A percentile compares a stretch with the other conserved stretches of the same genome.
Evolutionary conservation across 768 basidiomycete species (phyloP).

Genomic region (Suillus clintonianus): DNA sequence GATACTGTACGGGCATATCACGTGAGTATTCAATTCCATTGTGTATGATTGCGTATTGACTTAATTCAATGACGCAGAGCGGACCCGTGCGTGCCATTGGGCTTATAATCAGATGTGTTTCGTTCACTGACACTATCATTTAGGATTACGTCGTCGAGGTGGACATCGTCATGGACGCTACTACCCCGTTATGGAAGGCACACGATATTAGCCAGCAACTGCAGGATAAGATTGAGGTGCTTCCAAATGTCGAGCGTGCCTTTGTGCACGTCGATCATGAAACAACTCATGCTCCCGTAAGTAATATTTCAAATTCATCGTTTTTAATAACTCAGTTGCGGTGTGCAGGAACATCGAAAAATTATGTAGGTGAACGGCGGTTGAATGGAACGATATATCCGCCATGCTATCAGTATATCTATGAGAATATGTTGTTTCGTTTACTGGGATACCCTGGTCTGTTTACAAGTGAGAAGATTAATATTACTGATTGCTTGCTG

Average conservation of each 20-base stretch:
- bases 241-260: slow-evolving; percentile 89
- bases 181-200: slow-evolving; percentile 87
- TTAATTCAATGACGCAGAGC: slow-evolving; percentile 44
- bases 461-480: neutral
- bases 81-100: slow-evolving; percentile 55
- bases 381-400: neutral
- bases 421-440: neutral
- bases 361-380: slow-evolving; percentile 19
- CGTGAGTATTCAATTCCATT: slow-evolving; percentile 41
- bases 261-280: slow-evolving; percentile 97
- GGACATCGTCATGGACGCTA: slow-evolving; percentile 89
- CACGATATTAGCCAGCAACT: slow-evolving; percentile 83
- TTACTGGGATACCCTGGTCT: neutral
- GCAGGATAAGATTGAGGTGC: slow-evolving; percentile 85
- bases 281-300: slow-evolving; percentile 73
- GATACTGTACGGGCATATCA: slow-evolving; percentile 96
- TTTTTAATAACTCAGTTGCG: neutral
- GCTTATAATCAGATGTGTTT: neutral
- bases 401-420: neutral
- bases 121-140: slow-evolving; percentile 1
- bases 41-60: neutral
- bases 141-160: slow-evolving; percentile 93
- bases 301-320: slow-evolving; percentile 14
- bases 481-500: neutral
- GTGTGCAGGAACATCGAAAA: slow-evolving; percentile 47